Evolutionary conservation across 441 rosid species (phyloP), one percentile per base, ranked within the genome.

Genomic region (Populus hybrid): DNA sequence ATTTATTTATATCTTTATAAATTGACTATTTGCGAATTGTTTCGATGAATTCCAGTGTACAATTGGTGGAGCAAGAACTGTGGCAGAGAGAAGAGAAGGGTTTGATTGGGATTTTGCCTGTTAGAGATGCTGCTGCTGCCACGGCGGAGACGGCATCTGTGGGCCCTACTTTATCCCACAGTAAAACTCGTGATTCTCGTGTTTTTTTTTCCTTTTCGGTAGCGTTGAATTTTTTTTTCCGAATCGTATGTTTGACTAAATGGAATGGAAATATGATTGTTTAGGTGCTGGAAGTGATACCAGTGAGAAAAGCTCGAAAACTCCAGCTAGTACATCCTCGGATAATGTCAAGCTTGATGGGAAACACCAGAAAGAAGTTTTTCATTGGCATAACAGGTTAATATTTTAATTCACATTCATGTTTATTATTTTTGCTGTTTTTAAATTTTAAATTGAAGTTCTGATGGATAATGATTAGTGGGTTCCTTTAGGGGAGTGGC

Each of bases 81-180:
- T 96, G 99, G 99, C 99, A 96, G 88, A 87, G 95, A 71, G 99
- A 94, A 80, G 98, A 94, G 87, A 96, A 92, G 74, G 99, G 99
- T 26, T 78, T 96, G 82, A 92, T 96, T 36, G 98, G 99, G 56
- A 91, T 96, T 84, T 78, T 96, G 59, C 99, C 99, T 24, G 99
- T 96, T 77, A 89, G 95, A 9, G 99, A 96, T 86, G 88, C 81
- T 20, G 79, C 78, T 2, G 53, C 81, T 85, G 88, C 78, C 11
- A 76, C 65, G 45, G 66, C 89, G 76, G 69, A 92, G 29, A 74
- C 87, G 14, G 68, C 93, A 6, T 83, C 94, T 0, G 82, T 86
- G 68, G 91, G 89, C 68, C 80, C 93, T 4, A 81, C 83, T 76
- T 71, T 89, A 64, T 80, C 92, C 77, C 91, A 91, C 77, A 95